Base-by-base conservation (phyloP, 192 early-diverging fungal genomes). In the Backusella westeae region DNA sequence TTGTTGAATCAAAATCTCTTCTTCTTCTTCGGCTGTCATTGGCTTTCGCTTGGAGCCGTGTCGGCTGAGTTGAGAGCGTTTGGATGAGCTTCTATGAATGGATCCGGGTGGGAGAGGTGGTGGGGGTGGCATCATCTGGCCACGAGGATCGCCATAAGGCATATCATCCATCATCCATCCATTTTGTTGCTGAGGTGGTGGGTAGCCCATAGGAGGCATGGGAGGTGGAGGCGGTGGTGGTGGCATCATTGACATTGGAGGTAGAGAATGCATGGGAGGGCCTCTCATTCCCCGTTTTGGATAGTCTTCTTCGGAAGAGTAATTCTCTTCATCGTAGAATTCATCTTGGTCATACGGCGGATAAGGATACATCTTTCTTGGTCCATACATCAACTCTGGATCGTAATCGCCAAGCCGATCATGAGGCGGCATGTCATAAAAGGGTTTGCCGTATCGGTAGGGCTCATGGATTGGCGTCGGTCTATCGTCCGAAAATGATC, bases 141-240 rank as follows among this genome's bases (percentile, higher is more conserved):
- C 56, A 63, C 56, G 56, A 63, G 66, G 68, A 23, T 69, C 68
- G 10, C 38, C 38, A 69, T 69, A 69, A 35, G 68, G 68, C 23
- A 63, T 63, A 63, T 63, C 56, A 26, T 69, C 68, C 68, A 69
- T 39, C 68, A 69, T 69, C 68, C 68, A 69, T 6, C 56, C 56
- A 63, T 14, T 29, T 63, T 63, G 56, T 26, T 63, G 56, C n/a
- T 63, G 56, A 21, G 49, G 49, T 6, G 53, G 68, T 12, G 35
- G 35, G 10, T 69, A 69, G 2, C 36, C 68, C 38, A 69, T 39
- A 23, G 68, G 68, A 41, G 68, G 68, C 35, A 38, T 35, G 7
- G 68, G 68, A 41, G 36, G 68, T 0, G 68, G 67, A 1, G 67
- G 67, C 1, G 67, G 68, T 0, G 68, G 68, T 1, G 68, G 35